A percentile compares a stretch with the other conserved stretches of the same genome.
Evolutionary conservation across 2,329 filamentous ascomycete genomes (phyloP).

Genomic region (Paraconiothyrium brasiliense): DNA sequence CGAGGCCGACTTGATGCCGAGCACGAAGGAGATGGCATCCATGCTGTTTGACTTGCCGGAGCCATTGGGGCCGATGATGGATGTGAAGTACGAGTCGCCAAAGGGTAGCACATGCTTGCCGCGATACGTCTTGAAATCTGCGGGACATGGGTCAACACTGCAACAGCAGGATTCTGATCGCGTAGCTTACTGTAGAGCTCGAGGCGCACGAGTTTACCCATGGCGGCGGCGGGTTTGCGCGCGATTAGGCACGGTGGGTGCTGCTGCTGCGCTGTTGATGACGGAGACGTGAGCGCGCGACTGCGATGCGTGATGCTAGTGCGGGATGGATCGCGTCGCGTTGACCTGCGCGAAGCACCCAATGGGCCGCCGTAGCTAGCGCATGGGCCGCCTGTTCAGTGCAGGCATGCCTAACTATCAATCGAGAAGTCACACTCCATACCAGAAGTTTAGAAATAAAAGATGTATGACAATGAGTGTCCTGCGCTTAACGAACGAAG

Average conservation of each 20-base stretch:
- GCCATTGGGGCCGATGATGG: constrained; percentile 99
- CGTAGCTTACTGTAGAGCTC: constrained; percentile 84
- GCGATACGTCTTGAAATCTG: constrained; percentile 99
- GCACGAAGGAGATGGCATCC: constrained; percentile 98
- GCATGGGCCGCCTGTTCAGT: not conserved
- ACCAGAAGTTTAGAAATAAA: not conserved
- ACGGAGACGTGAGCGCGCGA: not conserved
- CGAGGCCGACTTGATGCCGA: constrained; percentile 98
- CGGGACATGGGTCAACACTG: constrained; percentile 21
- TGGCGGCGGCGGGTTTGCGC: constrained; percentile 52
- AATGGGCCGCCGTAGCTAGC: not conserved
- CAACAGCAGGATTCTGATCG: constrained; percentile 13
- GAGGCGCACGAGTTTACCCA: constrained; percentile 96
- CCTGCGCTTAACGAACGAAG: not conserved
- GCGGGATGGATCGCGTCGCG: not conserved
- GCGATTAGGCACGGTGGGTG: constrained; percentile 18
- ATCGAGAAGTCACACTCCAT: not conserved
- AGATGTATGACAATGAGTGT: too few relatives aligned
- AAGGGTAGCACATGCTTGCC: constrained; percentile 94
- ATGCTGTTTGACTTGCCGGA: constrained; percentile 99
- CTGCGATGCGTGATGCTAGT: not conserved
- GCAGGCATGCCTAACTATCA: not conserved
- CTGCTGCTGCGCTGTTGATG: constrained; percentile 20
- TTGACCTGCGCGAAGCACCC: not conserved
- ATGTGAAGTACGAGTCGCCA: constrained; percentile 98